Base-by-base conservation (phyloP, 139 green algal species). In the Chlorella sp. region DNA sequence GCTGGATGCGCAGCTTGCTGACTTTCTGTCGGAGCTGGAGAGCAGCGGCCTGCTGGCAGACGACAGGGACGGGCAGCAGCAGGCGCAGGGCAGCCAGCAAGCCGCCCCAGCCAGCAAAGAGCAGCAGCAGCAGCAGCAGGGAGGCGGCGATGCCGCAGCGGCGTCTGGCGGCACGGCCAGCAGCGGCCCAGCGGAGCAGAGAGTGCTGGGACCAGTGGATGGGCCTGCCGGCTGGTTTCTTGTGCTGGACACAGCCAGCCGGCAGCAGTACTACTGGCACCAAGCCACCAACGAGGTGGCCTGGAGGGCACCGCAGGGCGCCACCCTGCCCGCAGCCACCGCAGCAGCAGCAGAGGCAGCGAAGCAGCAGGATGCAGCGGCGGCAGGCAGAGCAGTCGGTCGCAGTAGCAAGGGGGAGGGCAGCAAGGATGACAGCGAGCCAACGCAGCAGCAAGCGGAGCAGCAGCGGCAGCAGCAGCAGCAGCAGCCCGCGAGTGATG, bases 21-120 rank as follows among this genome's bases (percentile, higher is more conserved):
- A 73, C 69, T 97, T 97, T 81, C 93, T 97, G 89, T 68, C 90
- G 18, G 91, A 97, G 79, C 88, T 97, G 47, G 90, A 97, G 67
- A 88, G 85, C 60, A 94, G 87, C 60, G 94, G 94, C n/a, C 79
- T 97, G 83, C 89, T 96, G n/a, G 83, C 85, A 1, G 91, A 92
- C 51, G 81, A 87, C 18, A 12, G 21, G 12, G 44, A 51, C 36
- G 34, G 15, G 34, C 34, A 56, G 34, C 28, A 41, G 17, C 23
- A 67, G 28, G n/a, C 0, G 26, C 55, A 72, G 38, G 25, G 44
- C 44, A 11, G 44, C 44, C 7, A 7, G 36, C 36, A 70, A 39
- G 51, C 39, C 47, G 47, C 34, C 3, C 15, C 39, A 47, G n/a
- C 71, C 44, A 39, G n/a, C n/a, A n/a, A n/a, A n/a, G n/a, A n/a